Percentiles rank a stretch among this genome's conserved stretches.
phyloP scores from a whole-genome alignment of 768 basidiomycete genomes.

The Suillus discolor region DNA sequence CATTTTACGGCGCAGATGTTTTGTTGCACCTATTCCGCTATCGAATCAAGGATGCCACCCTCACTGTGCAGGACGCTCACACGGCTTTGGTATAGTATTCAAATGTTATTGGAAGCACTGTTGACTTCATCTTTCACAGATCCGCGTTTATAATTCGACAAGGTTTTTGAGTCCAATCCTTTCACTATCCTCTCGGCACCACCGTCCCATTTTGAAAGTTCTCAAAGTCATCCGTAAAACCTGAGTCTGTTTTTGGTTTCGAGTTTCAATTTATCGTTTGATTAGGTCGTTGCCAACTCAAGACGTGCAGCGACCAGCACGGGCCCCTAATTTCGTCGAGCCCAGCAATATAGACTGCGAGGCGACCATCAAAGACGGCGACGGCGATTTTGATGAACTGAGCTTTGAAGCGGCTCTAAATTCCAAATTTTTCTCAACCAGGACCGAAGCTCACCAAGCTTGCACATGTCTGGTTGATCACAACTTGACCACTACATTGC shows the following conservation, averaged over 20 bases:
- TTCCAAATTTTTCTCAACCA: too few species aligned
- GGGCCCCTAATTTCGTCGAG: background rate
- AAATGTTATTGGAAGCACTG: background rate
- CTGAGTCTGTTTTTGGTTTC: too few species aligned
- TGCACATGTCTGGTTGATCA: too few species aligned
- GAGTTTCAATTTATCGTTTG: background rate
- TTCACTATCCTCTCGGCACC: conserved; percentile 77
- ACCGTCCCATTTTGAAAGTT: conserved; percentile 34
- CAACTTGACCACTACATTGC: too few species aligned
- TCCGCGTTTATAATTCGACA: conserved; percentile 59
- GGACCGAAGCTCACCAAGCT: too few species aligned
- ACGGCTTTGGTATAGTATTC: conserved; percentile 67
- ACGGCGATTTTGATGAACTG: background rate
- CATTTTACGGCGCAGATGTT: conserved; percentile 81
- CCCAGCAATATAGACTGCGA: background rate
- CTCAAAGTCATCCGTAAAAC: too few species aligned
- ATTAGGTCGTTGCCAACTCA: background rate
- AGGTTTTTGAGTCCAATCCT: conserved; percentile 80
- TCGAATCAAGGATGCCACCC: conserved; percentile 73
- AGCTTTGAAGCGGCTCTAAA: background rate
- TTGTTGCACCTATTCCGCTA: conserved; percentile 68
- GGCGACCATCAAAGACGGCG: background rate
- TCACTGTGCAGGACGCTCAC: conserved; percentile 60
- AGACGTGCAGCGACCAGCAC: background rate
- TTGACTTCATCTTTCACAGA: conserved; percentile 32